Percentiles rank a stretch among this genome's conserved stretches.
Evolutionary conservation across 768 basidiomycete species (phyloP).

Genomic region (Pisolithus marmoratus): DNA sequence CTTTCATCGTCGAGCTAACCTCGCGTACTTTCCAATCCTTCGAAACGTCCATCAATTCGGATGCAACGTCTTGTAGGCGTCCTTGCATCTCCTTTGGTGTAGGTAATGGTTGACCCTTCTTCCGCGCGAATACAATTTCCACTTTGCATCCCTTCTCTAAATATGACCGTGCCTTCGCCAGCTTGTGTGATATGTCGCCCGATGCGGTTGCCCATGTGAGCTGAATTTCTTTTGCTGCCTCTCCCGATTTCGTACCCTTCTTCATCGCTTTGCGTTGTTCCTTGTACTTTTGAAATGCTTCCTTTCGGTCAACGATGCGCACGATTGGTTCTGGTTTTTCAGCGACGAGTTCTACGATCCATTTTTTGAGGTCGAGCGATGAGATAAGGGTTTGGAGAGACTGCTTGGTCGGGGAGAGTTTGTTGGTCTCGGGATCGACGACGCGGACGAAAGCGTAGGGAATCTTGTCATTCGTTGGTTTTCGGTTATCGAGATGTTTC

Average conservation of each 20-base stretch:
- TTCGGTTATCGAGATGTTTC: slow-evolving; percentile 6
- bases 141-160: slow-evolving; percentile 57
- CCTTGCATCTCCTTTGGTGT: slow-evolving; percentile 34
- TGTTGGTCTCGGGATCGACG: slow-evolving; percentile 40
- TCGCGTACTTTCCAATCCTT: slow-evolving; percentile 48
- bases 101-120: slow-evolving; percentile 38
- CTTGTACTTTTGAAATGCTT: slow-evolving; percentile 33
- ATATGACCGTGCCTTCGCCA: slow-evolving; percentile 51
- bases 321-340: slow-evolving; percentile 52
- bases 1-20: slow-evolving; percentile 31
- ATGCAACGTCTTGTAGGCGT: slow-evolving; percentile 39
- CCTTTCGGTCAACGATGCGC: slow-evolving; percentile 45
- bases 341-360: slow-evolving; percentile 52
- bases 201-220: slow-evolving; percentile 59
- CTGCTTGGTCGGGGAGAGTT: slow-evolving; percentile 29
- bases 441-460: slow-evolving; percentile 37
- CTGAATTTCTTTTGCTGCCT: slow-evolving; percentile 60
- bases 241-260: slow-evolving; percentile 24
- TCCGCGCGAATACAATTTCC: slow-evolving; percentile 49
- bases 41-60: slow-evolving; percentile 41
- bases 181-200: slow-evolving; percentile 61
- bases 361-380: slow-evolving; percentile 34
- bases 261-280: slow-evolving; percentile 30
- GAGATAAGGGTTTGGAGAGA: slow-evolving; percentile 40
- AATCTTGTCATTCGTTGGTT: slow-evolving; percentile 37